Percentiles rank a stretch among this genome's conserved stretches.
These are phyloP conservation scores for Panicum miliaceum DNA, from an alignment of 176 grass and related monocot species.

Conservation along the genomic window DNA sequence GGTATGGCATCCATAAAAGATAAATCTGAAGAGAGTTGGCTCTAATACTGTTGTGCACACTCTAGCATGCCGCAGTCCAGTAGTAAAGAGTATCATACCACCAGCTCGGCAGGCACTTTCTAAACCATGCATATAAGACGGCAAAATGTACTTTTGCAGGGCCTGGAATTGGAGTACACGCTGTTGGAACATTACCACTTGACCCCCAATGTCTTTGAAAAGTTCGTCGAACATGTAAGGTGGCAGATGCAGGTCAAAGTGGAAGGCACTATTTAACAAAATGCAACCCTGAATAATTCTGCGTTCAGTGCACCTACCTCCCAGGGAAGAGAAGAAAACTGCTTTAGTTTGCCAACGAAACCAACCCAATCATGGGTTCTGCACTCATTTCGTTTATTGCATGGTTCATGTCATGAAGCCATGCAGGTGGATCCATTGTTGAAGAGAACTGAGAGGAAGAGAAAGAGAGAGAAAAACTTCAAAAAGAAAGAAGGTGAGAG, in stretches of 20 bases:
- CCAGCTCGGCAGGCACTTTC: background rate
- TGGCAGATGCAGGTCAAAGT: background rate
- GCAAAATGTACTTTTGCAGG: background rate
- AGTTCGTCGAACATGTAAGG: background rate
- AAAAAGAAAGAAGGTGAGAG: background rate
- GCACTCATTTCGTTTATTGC: constrained; percentile 35
- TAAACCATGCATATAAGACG: background rate
- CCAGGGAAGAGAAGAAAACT: background rate
- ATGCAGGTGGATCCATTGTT: background rate
- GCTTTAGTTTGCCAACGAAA: background rate
- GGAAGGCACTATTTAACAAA: background rate
- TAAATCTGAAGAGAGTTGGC: background rate
- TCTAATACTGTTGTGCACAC: background rate
- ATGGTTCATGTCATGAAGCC: background rate
- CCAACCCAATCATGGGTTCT: constrained; percentile 19
- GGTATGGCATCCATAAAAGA: background rate
- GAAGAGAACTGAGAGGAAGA: background rate
- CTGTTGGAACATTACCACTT: background rate
- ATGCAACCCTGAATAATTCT: constrained; percentile 10
- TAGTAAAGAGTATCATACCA: background rate
- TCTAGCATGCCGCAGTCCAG: background rate
- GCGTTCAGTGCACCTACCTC: background rate
- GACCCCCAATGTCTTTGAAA: background rate
- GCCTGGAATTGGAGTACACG: background rate
- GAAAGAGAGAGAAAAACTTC: background rate